phyloP scores from a whole-genome alignment of 164 flowering plant species.

The Dillenia turbinata region DNA sequence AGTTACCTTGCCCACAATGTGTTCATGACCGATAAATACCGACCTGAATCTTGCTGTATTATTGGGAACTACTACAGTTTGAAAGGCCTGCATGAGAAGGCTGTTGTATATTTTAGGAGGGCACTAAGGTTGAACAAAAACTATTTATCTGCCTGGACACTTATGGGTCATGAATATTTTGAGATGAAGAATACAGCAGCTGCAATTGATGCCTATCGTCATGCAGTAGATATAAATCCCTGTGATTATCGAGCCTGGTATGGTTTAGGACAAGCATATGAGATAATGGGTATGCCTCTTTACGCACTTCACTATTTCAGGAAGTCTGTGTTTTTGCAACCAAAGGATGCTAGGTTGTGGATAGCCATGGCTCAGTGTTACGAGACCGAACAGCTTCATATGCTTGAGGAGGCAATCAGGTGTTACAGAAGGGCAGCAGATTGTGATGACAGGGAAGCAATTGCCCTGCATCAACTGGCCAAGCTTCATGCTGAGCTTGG shows the following conservation, averaged over 20 bases:
- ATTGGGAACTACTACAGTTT: slow-evolving; percentile 96
- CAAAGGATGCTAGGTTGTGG: slow-evolving; percentile 88
- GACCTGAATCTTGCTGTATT: slow-evolving; percentile 97
- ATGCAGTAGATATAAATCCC: slow-evolving; percentile 91
- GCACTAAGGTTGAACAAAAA: slow-evolving; percentile 85
- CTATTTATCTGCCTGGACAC: slow-evolving; percentile 95
- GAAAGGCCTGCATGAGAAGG: slow-evolving; percentile 93
- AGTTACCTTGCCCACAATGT: slow-evolving; percentile 94
- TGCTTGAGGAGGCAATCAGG: slow-evolving; percentile 95
- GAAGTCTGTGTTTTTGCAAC: slow-evolving; percentile 85
- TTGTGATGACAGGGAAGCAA: slow-evolving; percentile 86
- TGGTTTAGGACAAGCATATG: slow-evolving; percentile 97
- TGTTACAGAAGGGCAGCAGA: slow-evolving; percentile 81
- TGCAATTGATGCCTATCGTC: slow-evolving; percentile 87
- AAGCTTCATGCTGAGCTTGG: slow-evolving; percentile 78
- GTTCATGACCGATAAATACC: slow-evolving; percentile 82
- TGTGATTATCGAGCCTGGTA: slow-evolving; percentile 99
- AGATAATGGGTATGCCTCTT: slow-evolving; percentile 94
- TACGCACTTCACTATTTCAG: slow-evolving; percentile 89
- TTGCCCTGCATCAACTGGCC: slow-evolving; percentile 83
- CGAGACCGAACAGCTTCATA: slow-evolving; percentile 77
- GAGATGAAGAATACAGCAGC: slow-evolving; percentile 98
- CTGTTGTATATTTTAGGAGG: slow-evolving; percentile 87
- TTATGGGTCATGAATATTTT: slow-evolving; percentile 98
- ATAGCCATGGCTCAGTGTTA: slow-evolving; percentile 98